Base-by-base conservation (phyloP, 805 yeast genomes). In the Candida endomychidarum region DNA sequence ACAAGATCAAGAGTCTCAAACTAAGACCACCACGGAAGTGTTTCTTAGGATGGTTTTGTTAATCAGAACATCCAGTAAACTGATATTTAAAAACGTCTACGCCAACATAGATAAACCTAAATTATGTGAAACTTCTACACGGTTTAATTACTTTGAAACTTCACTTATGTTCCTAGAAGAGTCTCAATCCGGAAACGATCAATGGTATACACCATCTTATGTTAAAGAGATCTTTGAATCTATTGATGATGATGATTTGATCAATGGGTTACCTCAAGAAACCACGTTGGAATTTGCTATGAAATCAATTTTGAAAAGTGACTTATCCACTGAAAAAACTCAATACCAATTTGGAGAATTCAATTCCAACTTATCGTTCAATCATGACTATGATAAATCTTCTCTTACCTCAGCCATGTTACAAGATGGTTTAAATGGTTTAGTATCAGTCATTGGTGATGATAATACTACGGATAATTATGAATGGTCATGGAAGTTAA, bases 401-500 rank as follows among this genome's bases (percentile, higher is more conserved):
- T 11, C 25, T 8, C 22, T 72, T 25, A 38, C 72, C 2, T 43
- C 54, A 2, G 65, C 82, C 0, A 57, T 81, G 46, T 55, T 72
- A 10, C 38, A 58, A 0, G 70, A 70, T 47, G 90, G 93, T 0
- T 58, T 81, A 41, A 61, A 65, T 43, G 86, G 89, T 0, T 49
- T 82, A 1, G 73, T 90, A 0, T 68, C 65, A 23, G 47, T 77
- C n/a, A 34, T 37, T 14, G 37, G 29, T 11, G 34, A 22, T 4
- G 29, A 19, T n/a, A 12, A 34, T 2, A 55, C 52, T 16, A 56
- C 57, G 17, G 42, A 60, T 1, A n/a, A 4, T 12, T 84, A 73
- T 54, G 79, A 75, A 42, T 81, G 88, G 78, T 76, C 81, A 1
- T 83, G 96, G 88, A 84, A 84, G 52, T 59, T 90, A 28, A 76